Evolutionary conservation across 306 rosid genomes (phyloP), one percentile per base, ranked within the genome.

Genomic region (Castanea mollissima): DNA sequence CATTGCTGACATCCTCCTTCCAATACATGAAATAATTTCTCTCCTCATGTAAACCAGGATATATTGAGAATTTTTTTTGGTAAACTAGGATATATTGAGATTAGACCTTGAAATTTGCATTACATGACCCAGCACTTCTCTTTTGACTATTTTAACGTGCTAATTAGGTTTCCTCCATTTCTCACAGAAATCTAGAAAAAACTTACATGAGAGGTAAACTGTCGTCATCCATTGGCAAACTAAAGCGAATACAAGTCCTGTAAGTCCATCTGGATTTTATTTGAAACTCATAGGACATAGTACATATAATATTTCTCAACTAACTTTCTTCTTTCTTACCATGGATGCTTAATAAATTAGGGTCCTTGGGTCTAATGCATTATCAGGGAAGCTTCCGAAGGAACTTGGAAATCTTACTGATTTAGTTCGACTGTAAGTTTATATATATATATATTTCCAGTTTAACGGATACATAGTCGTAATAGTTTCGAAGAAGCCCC

Each of bases 311-410:
- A 7, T 52, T 72, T 7, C 32, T 71, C 16, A 3, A 69, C 9
- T 38, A 6, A 6, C 44, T 1, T 38, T 38, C 11, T 34, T 68
- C 23, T 11, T 25, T 54, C 6, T 16, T 83, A 56, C 68, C 41
- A 23, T 23, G 23, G 46, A 77, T 29, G 19, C 20, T 62, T 27
- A 25, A 14, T 56, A 56, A 55, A 12, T 57, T 76, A 92, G 96
- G 92, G 16, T 5, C 29, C 0, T 94, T 20, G 90, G 92, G 80
- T 56, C 71, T 74, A 94, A 94, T 85, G 77, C 88, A 51, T 79
- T 92, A 18, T 92, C 97, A 25, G 94, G 98, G 56, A 85, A 83
- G 86, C 86, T 92, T 76, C 98, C 98, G 1, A 90, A 86, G 85
- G 96, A 89, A 78, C 77, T 94, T 32, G 92, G 94, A 75, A 56